Percentiles rank a stretch among this genome's conserved stretches.
Conservation (phyloP, 257 asterid genomes). For the Salvia miltiorrhiza region DNA sequence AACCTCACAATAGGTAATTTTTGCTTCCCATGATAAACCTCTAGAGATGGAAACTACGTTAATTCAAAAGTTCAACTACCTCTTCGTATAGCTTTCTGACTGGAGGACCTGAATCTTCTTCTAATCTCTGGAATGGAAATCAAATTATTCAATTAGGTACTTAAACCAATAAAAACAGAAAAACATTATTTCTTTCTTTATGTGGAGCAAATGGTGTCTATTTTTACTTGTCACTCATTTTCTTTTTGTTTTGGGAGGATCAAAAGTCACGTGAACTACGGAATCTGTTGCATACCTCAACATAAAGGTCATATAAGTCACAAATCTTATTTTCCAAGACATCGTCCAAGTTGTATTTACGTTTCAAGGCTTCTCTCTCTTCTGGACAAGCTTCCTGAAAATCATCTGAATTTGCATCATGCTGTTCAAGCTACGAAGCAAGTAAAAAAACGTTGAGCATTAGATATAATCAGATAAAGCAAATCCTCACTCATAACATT, state of each 20-base stretch:
- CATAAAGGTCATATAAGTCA: constrained; percentile 76
- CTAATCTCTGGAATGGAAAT: constrained; percentile 53
- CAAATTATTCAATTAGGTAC: constrained; percentile 15
- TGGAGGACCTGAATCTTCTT: constrained; percentile 82
- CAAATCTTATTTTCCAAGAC: constrained; percentile 77
- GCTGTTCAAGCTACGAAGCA: constrained; percentile 62
- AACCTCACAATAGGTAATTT: not conserved
- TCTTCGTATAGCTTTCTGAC: constrained; percentile 81
- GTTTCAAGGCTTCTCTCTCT: constrained; percentile 62
- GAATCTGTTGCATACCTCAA: constrained; percentile 51
- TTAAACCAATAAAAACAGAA: constrained; percentile 4
- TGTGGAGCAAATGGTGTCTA: too few relatives aligned
- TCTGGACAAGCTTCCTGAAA: constrained; percentile 62
- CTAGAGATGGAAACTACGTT: not conserved
- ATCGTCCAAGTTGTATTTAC: constrained; percentile 63
- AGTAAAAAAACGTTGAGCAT: constrained; percentile 13
- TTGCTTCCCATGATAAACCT: not conserved
- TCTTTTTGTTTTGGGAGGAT: not conserved
- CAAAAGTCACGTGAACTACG: not conserved
- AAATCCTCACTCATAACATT: constrained; percentile 5
- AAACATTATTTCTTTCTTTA: not conserved
- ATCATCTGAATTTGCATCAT: constrained; percentile 58
- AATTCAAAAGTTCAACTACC: constrained; percentile 42
- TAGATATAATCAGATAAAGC: not conserved
- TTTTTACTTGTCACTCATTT: too few relatives aligned